A percentile compares a stretch with the other conserved stretches of the same genome.
Evolutionary conservation across 371 early-diverging fungal species (phyloP).

Genomic region (Funneliformis caledonium): DNA sequence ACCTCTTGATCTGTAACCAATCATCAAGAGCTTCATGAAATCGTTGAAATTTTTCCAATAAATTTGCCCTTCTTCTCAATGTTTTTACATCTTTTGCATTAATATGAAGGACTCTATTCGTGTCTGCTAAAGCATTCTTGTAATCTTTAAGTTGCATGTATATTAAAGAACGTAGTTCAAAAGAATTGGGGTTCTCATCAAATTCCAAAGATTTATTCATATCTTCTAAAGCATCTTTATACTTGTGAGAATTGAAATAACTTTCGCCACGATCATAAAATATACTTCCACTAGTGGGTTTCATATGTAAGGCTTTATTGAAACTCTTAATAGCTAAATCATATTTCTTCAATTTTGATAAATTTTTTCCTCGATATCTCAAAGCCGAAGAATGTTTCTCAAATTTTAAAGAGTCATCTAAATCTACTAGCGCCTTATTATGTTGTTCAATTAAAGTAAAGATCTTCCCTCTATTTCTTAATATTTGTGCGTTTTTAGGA

Average conservation of each 20-base stretch:
- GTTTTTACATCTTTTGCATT: background rate
- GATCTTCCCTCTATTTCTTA: conserved; percentile 23
- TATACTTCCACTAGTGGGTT: background rate
- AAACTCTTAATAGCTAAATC: conserved; percentile 26
- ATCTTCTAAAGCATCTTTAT: conserved; percentile 13
- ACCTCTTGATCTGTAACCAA: background rate
- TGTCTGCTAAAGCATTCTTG: background rate
- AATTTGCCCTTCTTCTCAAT: background rate
- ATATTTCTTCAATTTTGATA: conserved; percentile 12
- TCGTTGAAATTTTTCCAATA: conserved; percentile 2
- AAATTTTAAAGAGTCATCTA: background rate
- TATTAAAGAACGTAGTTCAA: conserved; percentile 21
- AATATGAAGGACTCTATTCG: background rate
- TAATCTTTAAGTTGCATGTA: conserved; percentile 1
- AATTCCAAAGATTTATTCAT: conserved; percentile 29
- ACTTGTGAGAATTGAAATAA: background rate
- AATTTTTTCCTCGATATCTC: conserved; percentile 23
- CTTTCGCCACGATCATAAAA: conserved; percentile 16
- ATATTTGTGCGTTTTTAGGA: conserved; percentile 1
- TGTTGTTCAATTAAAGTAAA: background rate
- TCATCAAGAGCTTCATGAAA: conserved; percentile 17
- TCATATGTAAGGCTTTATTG: background rate
- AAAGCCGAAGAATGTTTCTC: background rate
- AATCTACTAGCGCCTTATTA: conserved; percentile 3
- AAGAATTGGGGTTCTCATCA: background rate